A percentile compares a stretch with the other conserved stretches of the same genome.
Evolutionary conservation across 345 rosid genomes (phyloP).

Genomic region (Brassica nigra): DNA sequence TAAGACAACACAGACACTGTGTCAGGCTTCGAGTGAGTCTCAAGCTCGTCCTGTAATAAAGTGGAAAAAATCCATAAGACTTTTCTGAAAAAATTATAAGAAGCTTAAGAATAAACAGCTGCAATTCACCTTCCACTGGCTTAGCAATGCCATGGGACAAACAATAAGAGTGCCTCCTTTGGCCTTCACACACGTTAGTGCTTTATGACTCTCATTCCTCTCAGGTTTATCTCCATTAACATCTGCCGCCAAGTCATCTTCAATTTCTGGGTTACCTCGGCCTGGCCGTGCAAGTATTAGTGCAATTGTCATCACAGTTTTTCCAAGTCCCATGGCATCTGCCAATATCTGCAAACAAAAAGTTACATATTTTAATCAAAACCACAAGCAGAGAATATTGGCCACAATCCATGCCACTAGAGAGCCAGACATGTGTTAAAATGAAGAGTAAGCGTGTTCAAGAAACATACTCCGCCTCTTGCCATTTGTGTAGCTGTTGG

Average conservation of each 20-base stretch:
- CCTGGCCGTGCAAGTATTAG: slow-evolving; percentile 63
- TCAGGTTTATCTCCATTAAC: slow-evolving; percentile 19
- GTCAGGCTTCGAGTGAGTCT: slow-evolving; percentile 57
- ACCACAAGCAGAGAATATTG: neutral
- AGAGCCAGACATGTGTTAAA: neutral
- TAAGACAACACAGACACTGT: slow-evolving; percentile 57
- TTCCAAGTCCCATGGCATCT: slow-evolving; percentile 85
- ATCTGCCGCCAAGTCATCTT: slow-evolving; percentile 19
- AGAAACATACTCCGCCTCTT: slow-evolving; percentile 63
- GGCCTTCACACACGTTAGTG: slow-evolving; percentile 31
- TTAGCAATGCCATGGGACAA: slow-evolving; percentile 72
- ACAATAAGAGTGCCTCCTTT: slow-evolving; percentile 72
- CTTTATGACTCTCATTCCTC: slow-evolving; percentile 30
- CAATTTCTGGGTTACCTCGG: slow-evolving; percentile 39
- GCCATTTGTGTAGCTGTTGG: slow-evolving; percentile 70
- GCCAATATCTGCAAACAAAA: slow-evolving; percentile 54
- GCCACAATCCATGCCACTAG: neutral
- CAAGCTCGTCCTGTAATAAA: slow-evolving; percentile 63
- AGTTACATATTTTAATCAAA: neutral
- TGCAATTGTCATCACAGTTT: slow-evolving; percentile 80
- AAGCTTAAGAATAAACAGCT: neutral
- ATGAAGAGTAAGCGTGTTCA: slow-evolving; percentile 9
- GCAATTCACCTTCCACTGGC: slow-evolving; percentile 70
- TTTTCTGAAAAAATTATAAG: neutral
- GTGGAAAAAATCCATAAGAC: slow-evolving; percentile 2